phyloP scores from a whole-genome alignment of 768 basidiomycete genomes.

The Termitomyces titanicus region DNA sequence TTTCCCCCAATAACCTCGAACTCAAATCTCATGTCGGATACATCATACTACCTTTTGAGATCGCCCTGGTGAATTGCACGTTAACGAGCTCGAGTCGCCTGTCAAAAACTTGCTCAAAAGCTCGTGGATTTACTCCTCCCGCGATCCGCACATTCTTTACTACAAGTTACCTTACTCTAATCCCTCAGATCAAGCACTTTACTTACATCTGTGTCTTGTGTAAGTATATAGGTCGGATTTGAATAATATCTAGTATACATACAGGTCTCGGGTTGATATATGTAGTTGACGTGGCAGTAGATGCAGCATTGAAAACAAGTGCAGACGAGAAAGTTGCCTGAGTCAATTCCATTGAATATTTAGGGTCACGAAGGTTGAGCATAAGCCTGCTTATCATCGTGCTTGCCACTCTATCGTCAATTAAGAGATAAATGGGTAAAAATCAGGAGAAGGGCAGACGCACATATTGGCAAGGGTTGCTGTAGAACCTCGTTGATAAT shows the following conservation, averaged over 20 bases:
- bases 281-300: neutral
- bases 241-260: neutral
- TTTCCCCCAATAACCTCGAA: too few relatives aligned
- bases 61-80: too few relatives aligned
- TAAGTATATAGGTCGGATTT: neutral
- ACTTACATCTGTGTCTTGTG: too few relatives aligned
- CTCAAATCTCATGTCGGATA: too few relatives aligned
- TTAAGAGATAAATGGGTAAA: neutral
- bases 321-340: neutral
- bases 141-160: too few relatives aligned
- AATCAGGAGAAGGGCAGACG: neutral
- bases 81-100: too few relatives aligned
- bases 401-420: neutral
- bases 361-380: neutral
- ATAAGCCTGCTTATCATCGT: neutral
- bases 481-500: neutral
- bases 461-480: neutral
- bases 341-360: neutral
- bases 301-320: neutral
- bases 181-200: too few relatives aligned
- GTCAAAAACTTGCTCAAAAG: too few relatives aligned
- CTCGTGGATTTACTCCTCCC: too few relatives aligned
- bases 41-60: too few relatives aligned
- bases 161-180: too few relatives aligned
- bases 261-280: neutral